phyloP scores from a whole-genome alignment of 169 alveolate genomes.

The Eimeria acervulina region DNA sequence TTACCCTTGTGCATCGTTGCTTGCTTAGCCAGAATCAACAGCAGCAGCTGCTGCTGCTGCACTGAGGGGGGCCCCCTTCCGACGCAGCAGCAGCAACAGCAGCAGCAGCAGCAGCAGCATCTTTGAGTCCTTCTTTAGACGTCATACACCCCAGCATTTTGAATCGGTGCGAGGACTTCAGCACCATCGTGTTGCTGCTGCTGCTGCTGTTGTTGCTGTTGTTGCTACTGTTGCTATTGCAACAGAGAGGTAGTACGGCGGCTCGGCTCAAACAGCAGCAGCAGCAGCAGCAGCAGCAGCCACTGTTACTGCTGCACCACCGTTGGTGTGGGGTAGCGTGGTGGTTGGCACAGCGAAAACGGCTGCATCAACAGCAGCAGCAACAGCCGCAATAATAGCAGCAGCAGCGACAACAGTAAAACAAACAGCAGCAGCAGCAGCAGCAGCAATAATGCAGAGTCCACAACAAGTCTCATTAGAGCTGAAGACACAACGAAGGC shows the following conservation, averaged over 20 bases:
- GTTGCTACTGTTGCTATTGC: too few species aligned
- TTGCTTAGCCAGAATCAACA: background rate
- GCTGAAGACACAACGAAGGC: background rate
- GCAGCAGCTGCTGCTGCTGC: constrained; percentile 6
- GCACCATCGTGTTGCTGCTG: too few species aligned
- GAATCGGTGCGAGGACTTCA: too few species aligned
- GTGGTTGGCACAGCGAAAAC: too few species aligned
- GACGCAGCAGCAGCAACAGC: background rate
- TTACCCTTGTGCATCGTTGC: too few species aligned
- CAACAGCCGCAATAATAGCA: background rate
- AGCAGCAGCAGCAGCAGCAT: background rate
- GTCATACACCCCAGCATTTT: too few species aligned
- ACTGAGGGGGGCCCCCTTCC: too few species aligned
- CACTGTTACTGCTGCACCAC: background rate
- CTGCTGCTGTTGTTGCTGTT: too few species aligned
- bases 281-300: constrained; percentile 27
- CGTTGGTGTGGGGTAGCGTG: too few species aligned
- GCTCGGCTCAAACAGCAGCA: too few species aligned
- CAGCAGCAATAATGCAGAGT: constrained; percentile 1
- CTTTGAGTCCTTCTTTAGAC: too few species aligned
- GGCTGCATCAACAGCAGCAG: background rate
- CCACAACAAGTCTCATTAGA: background rate
- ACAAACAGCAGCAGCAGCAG: constrained; percentile 9
- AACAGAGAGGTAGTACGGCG: too few species aligned
- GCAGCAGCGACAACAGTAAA: background rate